phyloP scores from a whole-genome alignment of 306 rosid genomes.

The Arachis stenosperma region DNA sequence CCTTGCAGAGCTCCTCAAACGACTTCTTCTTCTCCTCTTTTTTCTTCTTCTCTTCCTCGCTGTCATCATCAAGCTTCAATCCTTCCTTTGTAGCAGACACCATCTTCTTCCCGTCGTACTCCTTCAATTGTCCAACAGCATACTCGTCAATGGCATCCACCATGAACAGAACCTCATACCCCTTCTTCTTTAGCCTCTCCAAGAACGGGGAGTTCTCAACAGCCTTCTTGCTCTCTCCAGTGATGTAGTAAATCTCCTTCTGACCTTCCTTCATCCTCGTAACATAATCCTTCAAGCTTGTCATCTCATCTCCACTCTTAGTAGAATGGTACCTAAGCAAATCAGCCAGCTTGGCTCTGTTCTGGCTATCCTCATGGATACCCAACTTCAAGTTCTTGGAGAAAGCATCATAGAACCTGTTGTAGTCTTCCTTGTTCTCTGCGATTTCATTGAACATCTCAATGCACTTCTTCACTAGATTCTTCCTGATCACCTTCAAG shows the following conservation, averaged over 20 bases:
- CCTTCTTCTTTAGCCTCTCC: constrained; percentile 67
- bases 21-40: constrained; percentile 64
- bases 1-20: constrained; percentile 58
- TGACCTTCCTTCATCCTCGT: constrained; percentile 72
- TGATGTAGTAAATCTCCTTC: constrained; percentile 63
- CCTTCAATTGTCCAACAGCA: constrained; percentile 61
- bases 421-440: constrained; percentile 62
- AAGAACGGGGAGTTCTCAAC: constrained; percentile 69
- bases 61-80: constrained; percentile 59
- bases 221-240: constrained; percentile 69
- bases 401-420: constrained; percentile 63
- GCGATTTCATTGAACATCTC: constrained; percentile 74
- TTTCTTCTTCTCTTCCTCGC: constrained; percentile 58
- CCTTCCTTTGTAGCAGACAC: constrained; percentile 72
- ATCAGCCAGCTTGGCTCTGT: constrained; percentile 61
- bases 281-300: constrained; percentile 64
- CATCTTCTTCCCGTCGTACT: constrained; percentile 64
- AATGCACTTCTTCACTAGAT: constrained; percentile 66
- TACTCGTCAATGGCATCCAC: constrained; percentile 70
- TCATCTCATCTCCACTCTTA: constrained; percentile 70
- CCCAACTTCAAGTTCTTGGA: constrained; percentile 69
- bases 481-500: constrained; percentile 68
- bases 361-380: constrained; percentile 66
- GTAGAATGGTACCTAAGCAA: constrained; percentile 64
- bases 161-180: constrained; percentile 69